Evolutionary conservation across 1,284 basidiomycete species (phyloP).

Genomic region (Fomitopsis schrenkii): DNA sequence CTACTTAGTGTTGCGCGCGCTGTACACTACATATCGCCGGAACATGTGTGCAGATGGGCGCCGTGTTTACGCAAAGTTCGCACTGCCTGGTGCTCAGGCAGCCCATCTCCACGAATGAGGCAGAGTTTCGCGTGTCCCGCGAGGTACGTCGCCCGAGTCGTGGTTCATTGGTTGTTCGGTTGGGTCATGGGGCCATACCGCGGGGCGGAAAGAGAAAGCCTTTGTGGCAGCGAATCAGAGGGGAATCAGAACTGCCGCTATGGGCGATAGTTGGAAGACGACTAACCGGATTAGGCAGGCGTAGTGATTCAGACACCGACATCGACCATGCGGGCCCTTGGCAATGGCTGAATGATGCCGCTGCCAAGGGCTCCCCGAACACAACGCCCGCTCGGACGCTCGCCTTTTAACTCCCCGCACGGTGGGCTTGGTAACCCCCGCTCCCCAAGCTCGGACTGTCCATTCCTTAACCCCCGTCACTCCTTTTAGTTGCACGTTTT

Average conservation of each 20-base stretch:
- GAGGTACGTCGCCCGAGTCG: too few species aligned
- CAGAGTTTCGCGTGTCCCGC: too few species aligned
- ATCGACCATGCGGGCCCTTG: not conserved
- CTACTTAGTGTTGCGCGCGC: too few species aligned
- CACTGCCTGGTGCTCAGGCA: too few species aligned
- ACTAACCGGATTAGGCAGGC: slow-evolving; percentile 7
- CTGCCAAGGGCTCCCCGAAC: not conserved
- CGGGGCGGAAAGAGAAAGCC: not conserved
- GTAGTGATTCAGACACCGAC: slow-evolving; percentile 4
- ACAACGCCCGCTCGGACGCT: not conserved
- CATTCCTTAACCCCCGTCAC: slow-evolving; percentile 15
- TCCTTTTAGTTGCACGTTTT: slow-evolving; percentile 13
- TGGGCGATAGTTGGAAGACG: not conserved
- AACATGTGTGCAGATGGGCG: too few species aligned
- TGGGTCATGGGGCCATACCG: too few species aligned
- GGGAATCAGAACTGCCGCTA: not conserved
- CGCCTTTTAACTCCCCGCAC: not conserved
- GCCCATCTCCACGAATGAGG: too few species aligned
- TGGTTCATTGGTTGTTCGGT: too few species aligned
- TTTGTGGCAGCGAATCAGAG: not conserved
- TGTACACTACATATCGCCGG: too few species aligned
- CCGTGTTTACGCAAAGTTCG: too few species aligned
- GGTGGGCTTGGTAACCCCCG: not conserved
- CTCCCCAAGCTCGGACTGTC: slow-evolving; percentile 4
- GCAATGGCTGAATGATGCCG: not conserved